Conservation (phyloP, 148 eudicot species). For the Nepenthes mirabilis region DNA sequence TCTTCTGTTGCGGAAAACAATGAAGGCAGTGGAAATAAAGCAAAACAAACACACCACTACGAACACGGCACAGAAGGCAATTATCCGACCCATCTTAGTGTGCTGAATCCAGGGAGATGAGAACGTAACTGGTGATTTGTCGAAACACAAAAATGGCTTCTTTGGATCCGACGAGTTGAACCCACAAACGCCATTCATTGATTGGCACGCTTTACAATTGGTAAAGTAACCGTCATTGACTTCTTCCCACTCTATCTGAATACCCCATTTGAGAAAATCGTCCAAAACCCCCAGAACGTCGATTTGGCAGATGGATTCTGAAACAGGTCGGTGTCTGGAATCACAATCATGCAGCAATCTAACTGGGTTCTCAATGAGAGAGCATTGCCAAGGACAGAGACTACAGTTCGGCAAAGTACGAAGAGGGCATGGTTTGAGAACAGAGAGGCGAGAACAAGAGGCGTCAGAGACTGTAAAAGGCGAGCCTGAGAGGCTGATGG, state of each 20-base stretch:
- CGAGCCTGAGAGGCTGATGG: constrained; percentile 34
- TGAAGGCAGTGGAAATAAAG: constrained; percentile 8
- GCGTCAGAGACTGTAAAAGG: constrained; percentile 46
- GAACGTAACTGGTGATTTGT: background rate
- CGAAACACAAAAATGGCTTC: constrained; percentile 35
- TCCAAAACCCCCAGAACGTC: constrained; percentile 45
- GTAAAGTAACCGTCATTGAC: constrained; percentile 27
- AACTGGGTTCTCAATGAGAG: constrained; percentile 37
- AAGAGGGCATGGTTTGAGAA: constrained; percentile 38
- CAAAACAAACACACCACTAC: constrained; percentile 21
- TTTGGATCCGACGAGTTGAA: constrained; percentile 39
- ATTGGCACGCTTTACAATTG: constrained; percentile 22
- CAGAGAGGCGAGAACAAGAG: constrained; percentile 45
- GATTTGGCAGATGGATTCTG: constrained; percentile 34
- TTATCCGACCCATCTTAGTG: constrained; percentile 7
- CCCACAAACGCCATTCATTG: constrained; percentile 45
- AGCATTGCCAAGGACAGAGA: constrained; percentile 45
- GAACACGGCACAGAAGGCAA: constrained; percentile 14
- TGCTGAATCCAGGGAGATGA: constrained; percentile 15
- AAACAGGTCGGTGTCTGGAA: constrained; percentile 8
- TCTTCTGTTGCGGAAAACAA: constrained; percentile 17
- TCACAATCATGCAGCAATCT: constrained; percentile 32
- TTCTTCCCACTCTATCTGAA: constrained; percentile 35
- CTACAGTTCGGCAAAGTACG: constrained; percentile 39
- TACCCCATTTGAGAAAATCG: constrained; percentile 22